Conservation (phyloP, 129 eudicot genomes). For the carrot (Daucus carota) region DNA sequence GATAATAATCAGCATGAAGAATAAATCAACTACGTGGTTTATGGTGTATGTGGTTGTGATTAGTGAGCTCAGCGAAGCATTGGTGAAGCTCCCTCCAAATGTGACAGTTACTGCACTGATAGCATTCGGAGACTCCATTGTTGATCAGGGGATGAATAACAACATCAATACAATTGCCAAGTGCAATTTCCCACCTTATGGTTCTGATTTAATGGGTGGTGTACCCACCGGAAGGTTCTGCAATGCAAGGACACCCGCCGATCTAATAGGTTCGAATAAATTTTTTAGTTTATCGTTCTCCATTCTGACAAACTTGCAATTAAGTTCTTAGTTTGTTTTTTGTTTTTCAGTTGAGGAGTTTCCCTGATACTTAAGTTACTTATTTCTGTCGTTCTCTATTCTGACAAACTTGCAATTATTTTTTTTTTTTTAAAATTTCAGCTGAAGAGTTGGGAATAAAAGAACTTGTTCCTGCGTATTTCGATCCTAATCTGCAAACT, state of each 20-base stretch:
- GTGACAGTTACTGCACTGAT: constrained; percentile 13
- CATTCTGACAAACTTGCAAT: too few species aligned
- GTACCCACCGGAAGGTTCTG: constrained; percentile 19
- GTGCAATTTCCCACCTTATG: constrained; percentile 25
- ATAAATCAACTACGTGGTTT: background rate
- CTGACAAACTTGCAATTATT: background rate
- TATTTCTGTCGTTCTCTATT: too few species aligned
- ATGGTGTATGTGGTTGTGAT: background rate
- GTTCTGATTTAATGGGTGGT: constrained; percentile 14
- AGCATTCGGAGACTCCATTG: constrained; percentile 21
- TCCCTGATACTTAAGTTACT: too few species aligned
- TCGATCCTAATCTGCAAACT: constrained; percentile 38
- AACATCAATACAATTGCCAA: background rate
- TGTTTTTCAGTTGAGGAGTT: constrained; percentile 53
- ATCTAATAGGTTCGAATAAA: background rate
- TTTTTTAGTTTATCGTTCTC: too few species aligned
- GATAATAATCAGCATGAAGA: too few species aligned
- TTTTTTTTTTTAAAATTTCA: constrained; percentile 17
- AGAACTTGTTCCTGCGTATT: constrained; percentile 61
- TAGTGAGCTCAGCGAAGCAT: background rate
- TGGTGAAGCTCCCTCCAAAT: constrained; percentile 11
- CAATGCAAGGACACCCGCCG: constrained; percentile 12
- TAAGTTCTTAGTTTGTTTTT: background rate
- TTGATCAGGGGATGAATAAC: constrained; percentile 23
- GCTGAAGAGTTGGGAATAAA: constrained; percentile 59